Evolutionary conservation across 2,329 filamentous ascomycete genomes (phyloP).

Genomic region (Ophiognomonia clavigignenti-juglandacearum): DNA sequence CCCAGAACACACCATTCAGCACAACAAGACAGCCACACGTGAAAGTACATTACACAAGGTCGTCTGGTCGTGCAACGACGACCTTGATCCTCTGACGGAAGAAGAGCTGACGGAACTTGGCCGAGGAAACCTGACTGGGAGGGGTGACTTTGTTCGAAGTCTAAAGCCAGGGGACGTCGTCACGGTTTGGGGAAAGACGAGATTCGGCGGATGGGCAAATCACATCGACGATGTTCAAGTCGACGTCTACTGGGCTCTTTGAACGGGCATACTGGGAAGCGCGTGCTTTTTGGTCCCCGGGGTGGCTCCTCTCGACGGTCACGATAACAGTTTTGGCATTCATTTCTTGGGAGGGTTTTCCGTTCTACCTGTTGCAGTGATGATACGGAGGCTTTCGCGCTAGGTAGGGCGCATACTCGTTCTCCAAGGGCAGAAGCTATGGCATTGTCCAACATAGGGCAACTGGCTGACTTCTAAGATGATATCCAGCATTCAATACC

Average conservation of each 20-base stretch:
- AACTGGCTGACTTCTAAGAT: no score
- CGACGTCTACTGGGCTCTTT: constrained; percentile 55
- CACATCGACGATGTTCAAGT: constrained; percentile 43
- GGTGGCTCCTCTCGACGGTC: no score
- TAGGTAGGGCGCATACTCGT: no score
- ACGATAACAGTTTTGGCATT: no score
- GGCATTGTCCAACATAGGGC: no score
- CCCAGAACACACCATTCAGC: constrained; percentile 40
- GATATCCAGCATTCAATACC: no score
- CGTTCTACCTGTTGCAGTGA: no score
- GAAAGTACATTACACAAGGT: constrained; percentile 38
- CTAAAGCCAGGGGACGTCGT: constrained; percentile 57
- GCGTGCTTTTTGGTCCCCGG: no score
- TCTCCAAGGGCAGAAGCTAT: no score
- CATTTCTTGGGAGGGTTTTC: no score
- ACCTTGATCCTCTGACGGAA: constrained; percentile 37
- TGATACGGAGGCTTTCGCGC: no score
- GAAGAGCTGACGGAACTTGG: constrained; percentile 36
- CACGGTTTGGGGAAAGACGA: constrained; percentile 56
- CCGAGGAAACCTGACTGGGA: constrained; percentile 44
- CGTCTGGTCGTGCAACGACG: constrained; percentile 49
- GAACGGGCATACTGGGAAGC: no score
- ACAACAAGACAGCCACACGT: constrained; percentile 35
- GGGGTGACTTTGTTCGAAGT: constrained; percentile 51
- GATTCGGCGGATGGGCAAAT: constrained; percentile 53